phyloP scores from a whole-genome alignment of 768 basidiomycete species.

The Strobilomyces dryophilus region DNA sequence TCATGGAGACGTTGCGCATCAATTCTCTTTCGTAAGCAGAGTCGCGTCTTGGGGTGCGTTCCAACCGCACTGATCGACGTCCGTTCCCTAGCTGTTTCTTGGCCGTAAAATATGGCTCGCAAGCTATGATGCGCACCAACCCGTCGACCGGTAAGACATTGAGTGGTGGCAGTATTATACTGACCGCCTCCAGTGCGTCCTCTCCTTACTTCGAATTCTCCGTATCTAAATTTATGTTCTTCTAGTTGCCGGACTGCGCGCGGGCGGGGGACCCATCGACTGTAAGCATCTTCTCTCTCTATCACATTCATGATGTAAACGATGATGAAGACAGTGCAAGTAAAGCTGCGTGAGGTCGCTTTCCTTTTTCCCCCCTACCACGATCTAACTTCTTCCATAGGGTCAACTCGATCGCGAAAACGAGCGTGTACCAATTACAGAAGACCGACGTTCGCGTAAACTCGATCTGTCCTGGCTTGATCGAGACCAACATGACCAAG shows the following conservation, averaged over 20 bases:
- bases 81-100: conserved; percentile 66
- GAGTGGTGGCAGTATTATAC: conserved; percentile 77
- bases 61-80: neutral
- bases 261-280: conserved; percentile 77
- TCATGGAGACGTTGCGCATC: conserved; percentile 73
- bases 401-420: conserved; percentile 86
- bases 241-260: conserved; percentile 78
- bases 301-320: conserved; percentile 9
- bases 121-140: conserved; percentile 72
- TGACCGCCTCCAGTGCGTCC: conserved; percentile 76
- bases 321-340: conserved; percentile 72
- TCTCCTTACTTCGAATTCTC: neutral
- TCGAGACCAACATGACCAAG: conserved; percentile 90
- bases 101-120: conserved; percentile 81
- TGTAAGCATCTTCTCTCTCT: conserved; percentile 45
- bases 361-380: neutral
- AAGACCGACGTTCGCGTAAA: conserved; percentile 86
- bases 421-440: conserved; percentile 72
- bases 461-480: conserved; percentile 85
- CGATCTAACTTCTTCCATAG: conserved; percentile 35
- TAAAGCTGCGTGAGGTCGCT: conserved; percentile 75
- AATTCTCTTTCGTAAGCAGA: conserved; percentile 58
- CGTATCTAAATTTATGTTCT: conserved; percentile 2
- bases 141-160: conserved; percentile 62
- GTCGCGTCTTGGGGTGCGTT: neutral